phyloP scores from a whole-genome alignment of 2,329 filamentous ascomycete genomes.

The Cercospora beticola region DNA sequence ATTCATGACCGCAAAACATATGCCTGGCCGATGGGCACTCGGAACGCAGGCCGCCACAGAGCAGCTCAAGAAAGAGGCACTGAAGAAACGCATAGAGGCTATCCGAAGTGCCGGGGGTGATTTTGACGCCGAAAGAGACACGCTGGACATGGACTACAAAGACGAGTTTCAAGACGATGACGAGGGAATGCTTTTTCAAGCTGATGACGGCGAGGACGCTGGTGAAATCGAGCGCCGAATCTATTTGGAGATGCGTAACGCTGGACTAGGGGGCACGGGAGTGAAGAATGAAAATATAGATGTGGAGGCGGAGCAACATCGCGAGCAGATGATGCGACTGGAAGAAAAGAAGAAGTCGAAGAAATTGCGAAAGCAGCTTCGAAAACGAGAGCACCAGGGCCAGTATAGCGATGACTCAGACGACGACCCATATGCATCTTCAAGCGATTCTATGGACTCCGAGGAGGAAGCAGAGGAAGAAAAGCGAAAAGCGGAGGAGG shows the following conservation, averaged over 20 bases:
- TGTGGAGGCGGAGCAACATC: conserved; percentile 59
- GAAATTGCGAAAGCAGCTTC: conserved; percentile 73
- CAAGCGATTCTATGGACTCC: conserved; percentile 61
- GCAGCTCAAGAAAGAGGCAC: conserved; percentile 24
- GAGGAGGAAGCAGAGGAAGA: conserved; percentile 60
- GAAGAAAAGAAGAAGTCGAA: conserved; percentile 73
- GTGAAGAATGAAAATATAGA: conserved; percentile 48
- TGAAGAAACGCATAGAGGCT: conserved; percentile 47
- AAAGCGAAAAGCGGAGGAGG: conserved; percentile 42
- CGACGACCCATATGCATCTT: conserved; percentile 43
- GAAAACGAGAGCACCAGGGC: conserved; percentile 80
- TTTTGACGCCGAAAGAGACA: conserved; percentile 59
- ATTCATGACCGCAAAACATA: conserved; percentile 74
- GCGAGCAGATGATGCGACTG: conserved; percentile 67
- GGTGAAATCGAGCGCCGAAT: conserved; percentile 64
- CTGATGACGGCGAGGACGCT: conserved; percentile 73
- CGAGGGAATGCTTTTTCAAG: conserved; percentile 73
- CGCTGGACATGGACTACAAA: conserved; percentile 65
- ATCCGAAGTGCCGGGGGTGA: conserved; percentile 36
- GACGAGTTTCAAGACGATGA: conserved; percentile 85
- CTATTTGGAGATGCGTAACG: conserved; percentile 77
- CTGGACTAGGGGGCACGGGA: conserved; percentile 70
- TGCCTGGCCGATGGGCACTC: conserved; percentile 79
- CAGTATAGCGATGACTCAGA: conserved; percentile 73
- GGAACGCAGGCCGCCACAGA: conserved; percentile 53